Conservation (phyloP, 1,284 basidiomycete species). For the Wallemia hederae region DNA sequence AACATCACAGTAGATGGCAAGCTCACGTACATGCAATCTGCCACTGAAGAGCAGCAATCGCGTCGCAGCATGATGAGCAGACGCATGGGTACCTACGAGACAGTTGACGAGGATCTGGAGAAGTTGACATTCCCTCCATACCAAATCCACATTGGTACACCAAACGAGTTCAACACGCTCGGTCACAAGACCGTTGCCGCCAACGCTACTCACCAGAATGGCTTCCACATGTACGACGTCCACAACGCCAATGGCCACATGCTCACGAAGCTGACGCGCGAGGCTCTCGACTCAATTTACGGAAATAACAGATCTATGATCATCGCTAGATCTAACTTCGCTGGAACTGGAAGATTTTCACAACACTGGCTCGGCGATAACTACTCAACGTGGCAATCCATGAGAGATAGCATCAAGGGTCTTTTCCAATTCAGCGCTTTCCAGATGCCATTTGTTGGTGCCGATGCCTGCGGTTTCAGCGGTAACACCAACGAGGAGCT, state of each 20-base stretch:
- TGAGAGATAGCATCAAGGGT: conserved; percentile 30
- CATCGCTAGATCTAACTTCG: conserved; percentile 33
- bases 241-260: conserved; percentile 37
- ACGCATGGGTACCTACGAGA: conserved; percentile 1
- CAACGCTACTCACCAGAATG: conserved; percentile 28
- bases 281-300: conserved; percentile 23
- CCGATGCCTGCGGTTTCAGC: conserved; percentile 28
- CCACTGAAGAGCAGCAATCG: conserved; percentile 8
- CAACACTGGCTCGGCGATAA: conserved; percentile 38
- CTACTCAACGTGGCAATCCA: conserved; percentile 28
- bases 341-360: conserved; percentile 31
- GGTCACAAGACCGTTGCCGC: conserved; percentile 22
- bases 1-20: conserved; percentile 41
- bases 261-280: conserved; percentile 30
- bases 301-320: conserved; percentile 33
- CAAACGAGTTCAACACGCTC: conserved; percentile 11
- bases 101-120: conserved; percentile 11
- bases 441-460: conserved; percentile 44
- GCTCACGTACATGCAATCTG: conserved; percentile 21
- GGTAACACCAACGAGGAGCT: conserved; percentile 49
- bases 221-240: conserved; percentile 27
- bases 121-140: conserved; percentile 31
- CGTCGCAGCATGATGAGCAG: conserved; percentile 16
- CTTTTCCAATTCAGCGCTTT: conserved; percentile 44
- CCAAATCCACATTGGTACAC: conserved; percentile 34